phyloP scores from a whole-genome alignment of 257 asterid species.

The Cinchona pubescens region DNA sequence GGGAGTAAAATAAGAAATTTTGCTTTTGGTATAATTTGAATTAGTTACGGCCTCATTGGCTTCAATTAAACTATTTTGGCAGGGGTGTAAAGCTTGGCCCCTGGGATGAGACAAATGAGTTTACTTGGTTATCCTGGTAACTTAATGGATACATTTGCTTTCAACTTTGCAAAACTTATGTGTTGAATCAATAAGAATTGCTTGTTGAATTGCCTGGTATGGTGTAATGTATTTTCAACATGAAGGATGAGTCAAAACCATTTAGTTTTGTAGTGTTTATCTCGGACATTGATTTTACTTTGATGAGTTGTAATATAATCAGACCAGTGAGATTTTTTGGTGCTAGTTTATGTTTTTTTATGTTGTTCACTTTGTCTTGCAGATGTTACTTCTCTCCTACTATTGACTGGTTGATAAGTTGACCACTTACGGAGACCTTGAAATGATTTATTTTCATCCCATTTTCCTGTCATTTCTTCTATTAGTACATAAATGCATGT shows the following conservation, averaged over 20 bases:
- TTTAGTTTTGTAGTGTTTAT: background rate
- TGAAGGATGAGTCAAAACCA: background rate
- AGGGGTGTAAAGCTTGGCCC: conserved; percentile 53
- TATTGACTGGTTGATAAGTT: background rate
- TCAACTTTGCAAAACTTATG: conserved; percentile 16
- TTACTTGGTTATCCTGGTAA: conserved; percentile 23
- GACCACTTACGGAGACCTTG: too few species aligned
- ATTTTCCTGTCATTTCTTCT: background rate
- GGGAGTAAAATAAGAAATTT: background rate
- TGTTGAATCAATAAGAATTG: conserved; percentile 19
- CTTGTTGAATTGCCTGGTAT: conserved; percentile 6
- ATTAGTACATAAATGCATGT: background rate
- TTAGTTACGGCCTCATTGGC: conserved; percentile 34
- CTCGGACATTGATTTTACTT: background rate
- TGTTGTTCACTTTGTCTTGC: too few species aligned
- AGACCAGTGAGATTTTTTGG: background rate
- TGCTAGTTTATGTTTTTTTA: background rate
- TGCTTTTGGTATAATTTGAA: conserved; percentile 13
- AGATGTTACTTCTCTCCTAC: background rate
- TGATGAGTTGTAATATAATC: background rate
- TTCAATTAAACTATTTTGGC: conserved; percentile 55
- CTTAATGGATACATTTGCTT: conserved; percentile 23
- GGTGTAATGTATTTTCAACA: background rate
- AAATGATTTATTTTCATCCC: too few species aligned
- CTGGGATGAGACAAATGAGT: conserved; percentile 36